Evolutionary conservation across 805 yeast species (phyloP).

Genomic region (Saccharomyces mikatae): DNA sequence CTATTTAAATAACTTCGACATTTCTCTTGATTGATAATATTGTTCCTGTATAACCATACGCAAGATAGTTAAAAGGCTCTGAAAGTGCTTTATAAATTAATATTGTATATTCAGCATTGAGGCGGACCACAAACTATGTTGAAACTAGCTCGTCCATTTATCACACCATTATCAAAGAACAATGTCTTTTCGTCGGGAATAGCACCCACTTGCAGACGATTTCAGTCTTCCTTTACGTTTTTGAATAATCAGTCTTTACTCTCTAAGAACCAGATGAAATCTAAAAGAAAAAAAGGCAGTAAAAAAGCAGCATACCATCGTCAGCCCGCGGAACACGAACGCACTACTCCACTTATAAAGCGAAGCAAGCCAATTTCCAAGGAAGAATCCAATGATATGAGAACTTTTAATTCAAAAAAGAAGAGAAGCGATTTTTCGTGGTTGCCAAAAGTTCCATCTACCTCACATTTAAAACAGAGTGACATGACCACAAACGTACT

Average conservation of each 20-base stretch:
- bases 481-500: slow-evolving; percentile 20
- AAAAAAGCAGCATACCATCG: not conserved
- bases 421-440: slow-evolving; percentile 19
- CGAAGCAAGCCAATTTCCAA: not conserved
- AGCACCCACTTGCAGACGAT: slow-evolving; percentile 6
- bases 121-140: not conserved
- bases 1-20: not conserved
- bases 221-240: slow-evolving; percentile 21
- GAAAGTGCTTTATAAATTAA: not conserved
- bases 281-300: slow-evolving; percentile 4
- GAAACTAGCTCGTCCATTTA: not conserved
- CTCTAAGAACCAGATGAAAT: slow-evolving; percentile 12
- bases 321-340: not conserved
- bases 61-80: not conserved
- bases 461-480: slow-evolving; percentile 17
- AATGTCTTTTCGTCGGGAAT: slow-evolving; percentile 1
- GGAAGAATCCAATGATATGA: not conserved
- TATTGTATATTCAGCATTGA: not conserved
- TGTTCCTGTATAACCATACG: not conserved
- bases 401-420: not conserved
- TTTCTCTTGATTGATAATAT: not conserved
- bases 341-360: not conserved
- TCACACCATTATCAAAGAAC: not conserved
- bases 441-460: slow-evolving; percentile 27
- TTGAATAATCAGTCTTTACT: slow-evolving; percentile 16